Conservation (phyloP, 345 rosid species). For the Eucalyptus marginata region DNA sequence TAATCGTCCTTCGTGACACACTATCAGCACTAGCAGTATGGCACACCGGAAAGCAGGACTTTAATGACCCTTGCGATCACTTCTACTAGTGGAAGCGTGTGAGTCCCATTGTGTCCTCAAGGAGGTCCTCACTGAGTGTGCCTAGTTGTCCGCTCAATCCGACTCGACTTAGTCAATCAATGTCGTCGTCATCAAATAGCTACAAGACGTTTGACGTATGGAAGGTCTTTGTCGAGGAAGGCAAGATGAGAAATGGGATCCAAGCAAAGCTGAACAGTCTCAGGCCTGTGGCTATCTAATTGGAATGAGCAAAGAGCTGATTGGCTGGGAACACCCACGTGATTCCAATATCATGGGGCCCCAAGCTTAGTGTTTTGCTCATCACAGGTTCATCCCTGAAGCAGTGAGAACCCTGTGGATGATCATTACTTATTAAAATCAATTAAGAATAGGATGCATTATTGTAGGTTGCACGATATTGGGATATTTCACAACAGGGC, state of each 20-base stretch:
- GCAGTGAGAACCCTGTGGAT: neutral
- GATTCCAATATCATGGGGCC: neutral
- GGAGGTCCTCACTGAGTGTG: neutral
- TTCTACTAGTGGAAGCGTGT: neutral
- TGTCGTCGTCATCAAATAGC: neutral
- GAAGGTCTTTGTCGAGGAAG: conserved; percentile 27
- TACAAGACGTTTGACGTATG: neutral
- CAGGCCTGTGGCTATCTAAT: neutral
- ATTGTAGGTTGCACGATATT: neutral
- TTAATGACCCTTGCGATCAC: neutral
- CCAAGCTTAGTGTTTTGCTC: neutral
- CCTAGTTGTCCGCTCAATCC: neutral
- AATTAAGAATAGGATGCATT: neutral
- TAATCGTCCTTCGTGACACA: neutral
- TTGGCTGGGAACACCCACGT: neutral
- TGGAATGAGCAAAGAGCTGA: neutral
- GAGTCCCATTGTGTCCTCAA: neutral
- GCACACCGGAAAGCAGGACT: accelerated
- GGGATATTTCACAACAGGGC: neutral
- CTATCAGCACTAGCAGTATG: neutral
- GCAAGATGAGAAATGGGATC: neutral
- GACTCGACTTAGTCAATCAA: neutral
- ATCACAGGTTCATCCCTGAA: neutral
- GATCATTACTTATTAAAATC: conserved; percentile 1
- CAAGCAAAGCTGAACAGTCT: neutral